A percentile compares a stretch with the other conserved stretches of the same genome.
These are phyloP conservation scores for Pichia eremophila DNA, from an alignment of 805 yeast genomes.

Conservation along the genomic window DNA sequence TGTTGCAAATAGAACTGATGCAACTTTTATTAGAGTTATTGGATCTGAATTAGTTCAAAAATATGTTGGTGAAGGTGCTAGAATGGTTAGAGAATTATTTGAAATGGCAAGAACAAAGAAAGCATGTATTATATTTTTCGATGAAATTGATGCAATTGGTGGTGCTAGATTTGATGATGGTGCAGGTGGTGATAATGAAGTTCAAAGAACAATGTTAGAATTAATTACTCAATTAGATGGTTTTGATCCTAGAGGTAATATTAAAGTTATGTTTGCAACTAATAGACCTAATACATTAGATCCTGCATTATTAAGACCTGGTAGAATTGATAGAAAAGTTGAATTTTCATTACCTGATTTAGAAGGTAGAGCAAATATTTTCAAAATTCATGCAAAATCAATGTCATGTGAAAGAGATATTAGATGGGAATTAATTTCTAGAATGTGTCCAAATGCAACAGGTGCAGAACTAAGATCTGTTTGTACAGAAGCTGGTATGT, in stretches of 20 bases:
- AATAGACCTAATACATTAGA: constrained; percentile 97
- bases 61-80: constrained; percentile 99
- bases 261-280: constrained; percentile 98
- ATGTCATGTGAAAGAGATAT: constrained; percentile 97
- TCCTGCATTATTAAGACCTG: constrained; percentile 96
- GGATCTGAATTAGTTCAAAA: constrained; percentile 98
- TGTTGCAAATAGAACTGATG: constrained; percentile 98
- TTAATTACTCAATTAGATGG: constrained; percentile 97
- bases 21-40: constrained; percentile 95
- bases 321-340: constrained; percentile 97
- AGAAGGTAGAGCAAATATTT: constrained; percentile 96
- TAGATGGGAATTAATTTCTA: constrained; percentile 96
- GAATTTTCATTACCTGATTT: constrained; percentile 94
- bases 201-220: constrained; percentile 98
- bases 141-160: constrained; percentile 98
- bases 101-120: constrained; percentile 99
- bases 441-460: constrained; percentile 95
- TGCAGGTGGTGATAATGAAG: constrained; percentile 99
- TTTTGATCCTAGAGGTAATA: constrained; percentile 96
- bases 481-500: constrained; percentile 99
- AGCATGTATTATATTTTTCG: constrained; percentile 96
- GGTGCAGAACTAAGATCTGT: constrained; percentile 99
- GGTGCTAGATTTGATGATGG: constrained; percentile 99
- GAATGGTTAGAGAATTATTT: constrained; percentile 97
- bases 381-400: constrained; percentile 93